phyloP scores from a whole-genome alignment of 1,284 basidiomycete genomes.

The Crucibulum parvulum region DNA sequence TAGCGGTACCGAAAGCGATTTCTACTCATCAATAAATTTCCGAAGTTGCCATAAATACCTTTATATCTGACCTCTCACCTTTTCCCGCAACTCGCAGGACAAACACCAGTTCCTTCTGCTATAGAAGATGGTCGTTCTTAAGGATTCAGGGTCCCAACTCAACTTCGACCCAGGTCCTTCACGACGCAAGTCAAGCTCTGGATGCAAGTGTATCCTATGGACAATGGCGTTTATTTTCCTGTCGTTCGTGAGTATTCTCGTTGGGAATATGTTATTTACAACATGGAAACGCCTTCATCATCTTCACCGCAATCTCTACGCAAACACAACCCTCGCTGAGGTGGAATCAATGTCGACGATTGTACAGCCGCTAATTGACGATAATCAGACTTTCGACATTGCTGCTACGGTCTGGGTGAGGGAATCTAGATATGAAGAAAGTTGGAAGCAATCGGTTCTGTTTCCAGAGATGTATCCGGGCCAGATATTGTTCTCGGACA shows the following conservation, averaged over 20 bases:
- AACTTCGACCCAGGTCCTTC: conserved; percentile 18
- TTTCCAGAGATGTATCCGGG: conserved; percentile 11
- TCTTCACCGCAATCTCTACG: conserved; percentile 20
- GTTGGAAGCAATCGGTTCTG: background rate
- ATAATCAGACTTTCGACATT: conserved; percentile 34
- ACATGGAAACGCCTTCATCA: background rate
- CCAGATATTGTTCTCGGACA: conserved; percentile 32
- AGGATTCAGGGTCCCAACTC: background rate
- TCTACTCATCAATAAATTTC: no score
- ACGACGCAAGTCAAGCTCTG: conserved; percentile 16
- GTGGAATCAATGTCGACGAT: conserved; percentile 23
- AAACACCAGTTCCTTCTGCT: no score
- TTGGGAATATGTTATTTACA: background rate
- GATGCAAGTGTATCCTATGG: conserved; percentile 20
- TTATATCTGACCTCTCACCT: no score
- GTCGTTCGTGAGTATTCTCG: background rate
- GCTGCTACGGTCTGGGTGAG: conserved; percentile 38
- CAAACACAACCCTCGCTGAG: conserved; percentile 22
- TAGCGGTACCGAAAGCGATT: no score
- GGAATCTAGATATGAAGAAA: conserved; percentile 8
- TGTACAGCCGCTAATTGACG: conserved; percentile 36
- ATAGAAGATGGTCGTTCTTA: no score
- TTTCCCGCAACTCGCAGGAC: no score
- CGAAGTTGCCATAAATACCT: no score
- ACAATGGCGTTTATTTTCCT: conserved; percentile 2